Percentiles rank a stretch among this genome's conserved stretches.
Conservation (phyloP, 163 green algal genomes). For the Chlamydomonas reinhardtii region DNA sequence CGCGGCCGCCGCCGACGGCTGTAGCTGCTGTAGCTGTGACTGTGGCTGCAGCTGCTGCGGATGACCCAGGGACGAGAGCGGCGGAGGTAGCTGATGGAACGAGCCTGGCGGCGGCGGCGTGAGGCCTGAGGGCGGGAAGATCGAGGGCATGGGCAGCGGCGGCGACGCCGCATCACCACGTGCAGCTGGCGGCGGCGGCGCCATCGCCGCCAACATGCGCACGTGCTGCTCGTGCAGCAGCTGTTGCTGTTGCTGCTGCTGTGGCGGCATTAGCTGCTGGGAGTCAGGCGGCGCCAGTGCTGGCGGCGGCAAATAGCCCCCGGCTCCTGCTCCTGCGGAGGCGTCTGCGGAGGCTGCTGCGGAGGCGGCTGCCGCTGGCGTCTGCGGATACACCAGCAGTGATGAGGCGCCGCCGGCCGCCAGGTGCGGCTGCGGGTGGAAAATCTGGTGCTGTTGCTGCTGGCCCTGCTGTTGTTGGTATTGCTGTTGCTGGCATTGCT, state of each 20-base stretch:
- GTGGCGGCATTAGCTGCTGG: no score
- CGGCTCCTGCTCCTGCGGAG: not conserved
- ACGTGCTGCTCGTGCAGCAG: not conserved
- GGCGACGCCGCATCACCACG: no score
- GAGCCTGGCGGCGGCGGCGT: no score
- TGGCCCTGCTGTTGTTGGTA: not conserved
- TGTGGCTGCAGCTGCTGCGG: not conserved
- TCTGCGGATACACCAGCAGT: no score
- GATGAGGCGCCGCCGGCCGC: no score
- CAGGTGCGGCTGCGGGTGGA: not conserved
- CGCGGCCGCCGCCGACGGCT: not conserved
- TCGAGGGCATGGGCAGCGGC: not conserved
- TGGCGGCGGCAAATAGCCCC: not conserved
- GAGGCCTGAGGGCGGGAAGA: no score
- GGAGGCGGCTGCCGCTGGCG: no score
- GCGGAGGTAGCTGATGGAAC: no score
- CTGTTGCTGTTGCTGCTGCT: not conserved
- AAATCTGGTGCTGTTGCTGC: not conserved
- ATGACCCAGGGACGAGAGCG: no score
- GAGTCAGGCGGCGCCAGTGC: not conserved
- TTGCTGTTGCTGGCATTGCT: not conserved
- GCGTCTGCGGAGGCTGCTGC: no score
- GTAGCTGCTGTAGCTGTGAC: not conserved
- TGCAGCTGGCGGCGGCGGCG: not conserved
- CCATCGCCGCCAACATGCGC: conserved; percentile 1